phyloP scores from a whole-genome alignment of 208 protist species.

The Tetramitus jugosus region DNA sequence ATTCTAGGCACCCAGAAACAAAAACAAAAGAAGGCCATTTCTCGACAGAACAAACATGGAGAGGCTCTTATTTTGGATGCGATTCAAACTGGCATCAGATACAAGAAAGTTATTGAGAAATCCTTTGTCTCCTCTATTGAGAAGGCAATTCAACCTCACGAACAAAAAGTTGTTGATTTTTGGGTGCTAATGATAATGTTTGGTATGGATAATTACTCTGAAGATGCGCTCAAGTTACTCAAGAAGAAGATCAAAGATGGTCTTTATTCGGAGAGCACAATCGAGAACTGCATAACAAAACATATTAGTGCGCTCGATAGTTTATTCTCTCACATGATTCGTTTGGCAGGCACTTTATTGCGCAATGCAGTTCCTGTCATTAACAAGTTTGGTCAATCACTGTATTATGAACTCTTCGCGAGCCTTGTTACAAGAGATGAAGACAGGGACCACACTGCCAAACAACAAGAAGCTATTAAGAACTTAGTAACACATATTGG shows the following conservation, averaged over 20 bases:
- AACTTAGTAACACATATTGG: slow-evolving; percentile 7
- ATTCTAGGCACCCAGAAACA: too few relatives aligned
- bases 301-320: background rate
- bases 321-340: background rate
- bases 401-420: background rate
- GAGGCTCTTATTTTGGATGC: background rate
- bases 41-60: too few relatives aligned
- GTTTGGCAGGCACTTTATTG: background rate
- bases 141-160: background rate
- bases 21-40: background rate
- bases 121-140: background rate
- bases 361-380: background rate
- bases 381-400: background rate
- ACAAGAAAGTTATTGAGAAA: background rate
- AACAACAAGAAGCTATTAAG: background rate
- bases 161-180: background rate
- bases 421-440: background rate
- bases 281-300: background rate
- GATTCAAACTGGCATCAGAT: background rate
- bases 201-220: background rate
- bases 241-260: slow-evolving; percentile 7
- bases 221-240: background rate
- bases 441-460: too few relatives aligned
- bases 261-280: background rate
- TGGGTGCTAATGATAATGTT: background rate